Base-by-base conservation (phyloP, 176 grass and related monocot species). In the Cocos nucifera region DNA sequence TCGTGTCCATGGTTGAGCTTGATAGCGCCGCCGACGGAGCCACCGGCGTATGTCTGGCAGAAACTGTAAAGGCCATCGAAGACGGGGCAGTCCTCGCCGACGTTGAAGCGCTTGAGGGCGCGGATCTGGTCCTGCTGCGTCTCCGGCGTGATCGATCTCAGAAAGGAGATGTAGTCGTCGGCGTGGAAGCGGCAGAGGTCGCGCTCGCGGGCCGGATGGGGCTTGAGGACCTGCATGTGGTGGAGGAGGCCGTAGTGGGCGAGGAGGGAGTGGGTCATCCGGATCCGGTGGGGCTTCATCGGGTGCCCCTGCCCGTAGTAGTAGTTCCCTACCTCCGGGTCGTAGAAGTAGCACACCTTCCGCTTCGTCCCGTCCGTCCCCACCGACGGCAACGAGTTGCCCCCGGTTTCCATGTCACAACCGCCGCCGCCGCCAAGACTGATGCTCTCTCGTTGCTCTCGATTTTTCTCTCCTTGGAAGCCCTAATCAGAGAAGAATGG, bases 171-270 rank as follows among this genome's bases (percentile, higher is more conserved):
- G 78, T 98, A 98, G 55, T 98, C 84, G 70, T 98, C 87, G 32
- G 78, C 53, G 73, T 98, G 93, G 84, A 98, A 98, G 74, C 84
- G 93, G 78, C 93, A 98, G 58, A 98, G 78, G 73, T 98, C 93
- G 63, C 76, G 75, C 51, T 88, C 74, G n/a, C 79, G 79, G 24
- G 93, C 93, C 3, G 81, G 88, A 26, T 82, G 63, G 4, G 93
- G 87, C 49, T 54, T 63, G 67, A 88, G 56, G 32, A 98, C 84
- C 67, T 88, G 78, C 84, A 98, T 85, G 64, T 78, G 52, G n/a
- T 74, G 72, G 44, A 98, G 88, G 67, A 98, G 84, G 72, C 82
- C 71, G 87, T 98, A 92, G 74, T 76, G 76, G 63, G 79, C 65
- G 70, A 98, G 82, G 66, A 98, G 79, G 15, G 81, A 70, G 67